Percentiles rank a stretch among this genome's conserved stretches.
Evolutionary conservation across 768 basidiomycete species (phyloP).

Genomic region (Leccinum uliginosum): DNA sequence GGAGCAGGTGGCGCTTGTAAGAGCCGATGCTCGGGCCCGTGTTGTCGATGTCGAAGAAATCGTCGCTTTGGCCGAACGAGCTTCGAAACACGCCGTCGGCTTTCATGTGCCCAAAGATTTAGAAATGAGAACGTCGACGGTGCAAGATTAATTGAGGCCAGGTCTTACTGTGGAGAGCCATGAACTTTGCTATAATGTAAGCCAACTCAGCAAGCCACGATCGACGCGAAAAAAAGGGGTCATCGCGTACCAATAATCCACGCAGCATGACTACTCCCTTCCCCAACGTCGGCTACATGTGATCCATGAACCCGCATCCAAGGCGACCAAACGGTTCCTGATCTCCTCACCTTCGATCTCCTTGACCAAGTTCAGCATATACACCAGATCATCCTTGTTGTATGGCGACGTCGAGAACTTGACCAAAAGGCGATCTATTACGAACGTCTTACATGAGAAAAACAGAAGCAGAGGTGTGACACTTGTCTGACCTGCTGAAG

Average conservation of each 20-base stretch:
- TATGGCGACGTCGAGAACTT: conserved; percentile 33
- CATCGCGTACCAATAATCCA: conserved; percentile 25
- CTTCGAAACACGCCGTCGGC: conserved; percentile 27
- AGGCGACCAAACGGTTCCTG: not conserved
- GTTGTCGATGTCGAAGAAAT: conserved; percentile 29
- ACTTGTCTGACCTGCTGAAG: conserved; percentile 24
- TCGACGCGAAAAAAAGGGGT: not conserved
- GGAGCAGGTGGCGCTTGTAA: conserved; percentile 18
- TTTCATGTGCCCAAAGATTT: not conserved
- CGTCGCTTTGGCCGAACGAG: conserved; percentile 30
- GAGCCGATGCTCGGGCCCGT: conserved; percentile 5
- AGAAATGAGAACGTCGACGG: not conserved
- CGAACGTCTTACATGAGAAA: not conserved
- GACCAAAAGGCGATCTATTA: conserved; percentile 25
- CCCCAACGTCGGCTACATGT: conserved; percentile 7
- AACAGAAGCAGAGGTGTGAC: not conserved
- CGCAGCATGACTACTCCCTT: conserved; percentile 12
- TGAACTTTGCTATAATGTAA: conserved; percentile 22
- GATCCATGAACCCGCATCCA: not conserved
- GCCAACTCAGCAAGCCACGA: conserved; percentile 3
- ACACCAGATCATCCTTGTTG: conserved; percentile 15
- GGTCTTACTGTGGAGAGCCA: conserved; percentile 28
- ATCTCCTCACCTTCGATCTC: conserved; percentile 22
- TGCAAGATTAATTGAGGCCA: not conserved
- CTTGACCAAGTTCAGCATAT: conserved; percentile 28